phyloP scores from a whole-genome alignment of 768 basidiomycete species.

The Postia placenta region DNA sequence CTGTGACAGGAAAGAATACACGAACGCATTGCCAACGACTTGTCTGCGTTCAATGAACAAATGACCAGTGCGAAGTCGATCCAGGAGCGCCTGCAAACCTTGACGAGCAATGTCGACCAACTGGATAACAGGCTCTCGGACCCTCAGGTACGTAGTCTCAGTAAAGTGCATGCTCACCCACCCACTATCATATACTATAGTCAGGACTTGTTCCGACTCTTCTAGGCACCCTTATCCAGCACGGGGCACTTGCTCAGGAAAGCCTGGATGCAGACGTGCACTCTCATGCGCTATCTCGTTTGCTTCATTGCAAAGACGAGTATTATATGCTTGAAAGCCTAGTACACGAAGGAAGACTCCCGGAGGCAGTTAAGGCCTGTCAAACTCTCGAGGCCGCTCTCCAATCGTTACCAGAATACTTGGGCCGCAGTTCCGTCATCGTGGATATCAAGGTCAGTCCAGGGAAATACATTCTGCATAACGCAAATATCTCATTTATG shows the following conservation, averaged over 20 bases:
- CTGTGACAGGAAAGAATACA: slow-evolving; percentile 56
- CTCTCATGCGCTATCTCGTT: slow-evolving; percentile 46
- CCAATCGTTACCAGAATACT: slow-evolving; percentile 39
- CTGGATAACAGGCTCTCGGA: slow-evolving; percentile 48
- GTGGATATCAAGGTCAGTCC: slow-evolving; percentile 51
- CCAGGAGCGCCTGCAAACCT: slow-evolving; percentile 47
- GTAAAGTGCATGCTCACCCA: background rate
- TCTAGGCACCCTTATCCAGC: slow-evolving; percentile 46
- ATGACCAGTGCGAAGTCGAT: slow-evolving; percentile 56
- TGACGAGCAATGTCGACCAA: slow-evolving; percentile 47
- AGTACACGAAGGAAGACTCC: slow-evolving; percentile 52
- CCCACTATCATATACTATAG: slow-evolving; percentile 30
- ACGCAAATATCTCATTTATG: background rate
- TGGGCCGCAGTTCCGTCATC: slow-evolving; percentile 47
- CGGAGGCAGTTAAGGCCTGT: slow-evolving; percentile 51
- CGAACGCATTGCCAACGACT: slow-evolving; percentile 62
- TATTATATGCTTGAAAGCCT: slow-evolving; percentile 39
- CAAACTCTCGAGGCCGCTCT: slow-evolving; percentile 38
- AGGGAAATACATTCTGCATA: slow-evolving; percentile 7
- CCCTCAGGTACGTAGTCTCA: slow-evolving; percentile 42
- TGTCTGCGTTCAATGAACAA: slow-evolving; percentile 60
- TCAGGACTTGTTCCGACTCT: slow-evolving; percentile 62
- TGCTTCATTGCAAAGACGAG: slow-evolving; percentile 45
- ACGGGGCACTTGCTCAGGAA: slow-evolving; percentile 60
- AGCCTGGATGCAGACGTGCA: slow-evolving; percentile 47